Base-by-base conservation (phyloP, 176 grass and related monocot genomes). In the Lolium rigidum region DNA sequence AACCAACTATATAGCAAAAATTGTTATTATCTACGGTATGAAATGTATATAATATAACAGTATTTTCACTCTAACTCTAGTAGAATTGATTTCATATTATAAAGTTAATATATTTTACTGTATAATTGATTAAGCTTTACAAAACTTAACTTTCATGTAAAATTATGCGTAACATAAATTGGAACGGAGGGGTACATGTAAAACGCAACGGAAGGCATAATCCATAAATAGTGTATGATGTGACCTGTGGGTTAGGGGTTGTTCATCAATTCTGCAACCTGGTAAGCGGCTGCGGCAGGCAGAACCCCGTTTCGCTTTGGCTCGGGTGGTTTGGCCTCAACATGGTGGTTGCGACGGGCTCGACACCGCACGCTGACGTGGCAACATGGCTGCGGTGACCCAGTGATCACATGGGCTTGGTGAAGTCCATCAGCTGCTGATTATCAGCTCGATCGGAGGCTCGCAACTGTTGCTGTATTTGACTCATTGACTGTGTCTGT, bases 351-450 rank as follows among this genome's bases (percentile, higher is more conserved):
- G 11, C 10, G 43, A 47, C 12, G 41, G 41, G 6, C 24, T 26
- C 15, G 49, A 49, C 86, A 83, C 61, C 35, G 70, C 86, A 58
- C 22, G 8, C 80, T 49, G 22, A 69, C 60, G 49, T 77, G 62
- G 80, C 61, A 66, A 20, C 35, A 25, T 31, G 2, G 7, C 38
- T 21, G 7, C 18, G 1, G 3, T 28, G 60, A 11, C 25, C 62
- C 24, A 64, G 61, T 18, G 62, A 86, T 35, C 38, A n/a, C 17
- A 48, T 62, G 39, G 17, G 54, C 21, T 65, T 18, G 14, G 22
- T 28, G 28, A 31, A 31, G 28, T 31, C 28, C 28, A 74, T 14
- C 70, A 48, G 41, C 20, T 21, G 38, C 18, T 44, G 5, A 41
- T 41, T 41, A 41, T 47, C 46, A 47, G 46, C 46, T 43, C 41